Evolutionary conservation across 805 yeast genomes (phyloP).

Genomic region (Starmerella vitae): DNA sequence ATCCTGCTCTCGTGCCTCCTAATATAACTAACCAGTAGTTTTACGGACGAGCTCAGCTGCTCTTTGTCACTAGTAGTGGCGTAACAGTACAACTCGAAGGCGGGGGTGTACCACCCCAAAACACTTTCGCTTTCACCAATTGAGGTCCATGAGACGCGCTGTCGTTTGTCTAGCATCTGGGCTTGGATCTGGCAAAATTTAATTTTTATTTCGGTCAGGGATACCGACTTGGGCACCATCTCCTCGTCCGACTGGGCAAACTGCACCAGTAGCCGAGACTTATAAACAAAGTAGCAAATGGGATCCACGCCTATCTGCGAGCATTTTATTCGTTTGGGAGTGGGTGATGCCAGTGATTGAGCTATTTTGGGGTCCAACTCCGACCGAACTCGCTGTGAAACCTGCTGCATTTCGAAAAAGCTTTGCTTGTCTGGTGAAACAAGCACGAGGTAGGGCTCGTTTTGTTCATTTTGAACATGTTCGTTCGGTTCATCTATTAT

Average conservation of each 20-base stretch:
- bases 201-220: conserved; percentile 1
- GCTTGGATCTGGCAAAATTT: conserved; percentile 29
- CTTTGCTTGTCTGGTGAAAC: conserved; percentile 62
- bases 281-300: conserved; percentile 70
- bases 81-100: conserved; percentile 49
- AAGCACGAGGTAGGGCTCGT: conserved; percentile 31
- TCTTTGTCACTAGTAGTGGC: conserved; percentile 47
- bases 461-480: neutral
- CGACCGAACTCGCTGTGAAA: conserved; percentile 37
- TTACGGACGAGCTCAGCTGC: conserved; percentile 46
- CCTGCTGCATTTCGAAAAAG: conserved; percentile 58
- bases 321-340: conserved; percentile 8
- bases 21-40: conserved; percentile 63
- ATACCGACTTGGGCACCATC: neutral
- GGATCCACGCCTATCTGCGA: conserved; percentile 37
- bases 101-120: conserved; percentile 43
- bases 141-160: conserved; percentile 22
- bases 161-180: conserved; percentile 23
- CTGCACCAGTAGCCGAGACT: conserved; percentile 56
- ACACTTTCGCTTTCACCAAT: conserved; percentile 19
- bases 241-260: conserved; percentile 31
- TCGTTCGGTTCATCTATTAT: neutral
- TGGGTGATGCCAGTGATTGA: conserved; percentile 23
- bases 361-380: conserved; percentile 31
- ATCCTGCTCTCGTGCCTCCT: conserved; percentile 52